Evolutionary conservation across 805 yeast species (phyloP).

Genomic region (Barnettozyma siamensis): DNA sequence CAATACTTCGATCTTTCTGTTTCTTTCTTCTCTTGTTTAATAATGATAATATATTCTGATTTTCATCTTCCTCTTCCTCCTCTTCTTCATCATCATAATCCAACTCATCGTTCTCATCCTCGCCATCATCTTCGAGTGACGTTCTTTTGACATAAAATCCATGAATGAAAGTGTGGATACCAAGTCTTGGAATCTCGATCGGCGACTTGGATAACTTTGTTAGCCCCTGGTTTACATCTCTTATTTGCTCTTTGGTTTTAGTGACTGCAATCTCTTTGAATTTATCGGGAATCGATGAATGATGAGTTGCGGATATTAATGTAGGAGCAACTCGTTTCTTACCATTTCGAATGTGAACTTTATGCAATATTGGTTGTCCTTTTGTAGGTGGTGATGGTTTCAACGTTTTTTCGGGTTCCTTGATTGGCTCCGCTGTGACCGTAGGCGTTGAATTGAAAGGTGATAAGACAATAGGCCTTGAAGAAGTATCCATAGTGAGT

Average conservation of each 20-base stretch:
- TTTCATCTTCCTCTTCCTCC: slow-evolving; percentile 45
- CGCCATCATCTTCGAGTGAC: slow-evolving; percentile 20
- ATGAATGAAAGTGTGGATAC: slow-evolving; percentile 58
- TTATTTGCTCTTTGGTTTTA: slow-evolving; percentile 10
- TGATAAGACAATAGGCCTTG: slow-evolving; percentile 11
- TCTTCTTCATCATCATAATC: slow-evolving; percentile 38
- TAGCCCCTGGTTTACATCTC: slow-evolving; percentile 1
- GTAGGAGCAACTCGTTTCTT: slow-evolving; percentile 72
- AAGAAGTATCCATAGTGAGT: slow-evolving; percentile 28
- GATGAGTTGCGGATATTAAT: slow-evolving; percentile 42
- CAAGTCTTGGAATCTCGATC: slow-evolving; percentile 54
- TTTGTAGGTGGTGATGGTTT: slow-evolving; percentile 20
- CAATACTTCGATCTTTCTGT: slow-evolving; percentile 24
- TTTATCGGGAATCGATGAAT: slow-evolving; percentile 17
- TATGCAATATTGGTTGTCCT: slow-evolving; percentile 29
- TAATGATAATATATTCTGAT: slow-evolving; percentile 14
- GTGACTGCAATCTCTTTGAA: slow-evolving; percentile 14
- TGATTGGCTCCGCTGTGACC: neutral
- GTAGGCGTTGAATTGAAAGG: too few species aligned
- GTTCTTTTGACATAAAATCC: slow-evolving; percentile 40
- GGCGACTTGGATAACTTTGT: slow-evolving; percentile 36
- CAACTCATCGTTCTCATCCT: slow-evolving; percentile 23
- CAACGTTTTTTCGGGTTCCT: slow-evolving; percentile 1
- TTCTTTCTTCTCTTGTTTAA: slow-evolving; percentile 29
- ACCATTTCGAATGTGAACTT: slow-evolving; percentile 65